Conservation (phyloP, 768 basidiomycete species). For the Lactarius trivialis region DNA sequence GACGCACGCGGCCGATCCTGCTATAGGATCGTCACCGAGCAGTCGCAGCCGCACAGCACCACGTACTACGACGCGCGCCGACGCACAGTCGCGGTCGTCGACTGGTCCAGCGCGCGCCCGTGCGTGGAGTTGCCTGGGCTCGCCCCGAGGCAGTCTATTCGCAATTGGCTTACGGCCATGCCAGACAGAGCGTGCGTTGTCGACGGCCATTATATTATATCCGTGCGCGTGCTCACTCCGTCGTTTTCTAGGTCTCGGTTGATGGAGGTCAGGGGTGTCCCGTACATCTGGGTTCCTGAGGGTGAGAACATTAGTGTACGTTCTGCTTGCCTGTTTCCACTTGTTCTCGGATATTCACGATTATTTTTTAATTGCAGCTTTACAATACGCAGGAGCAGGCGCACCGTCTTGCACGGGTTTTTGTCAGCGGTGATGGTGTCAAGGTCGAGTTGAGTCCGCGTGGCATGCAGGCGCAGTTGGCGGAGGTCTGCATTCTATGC, state of each 20-base stretch:
- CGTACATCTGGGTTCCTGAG: slow-evolving; percentile 21
- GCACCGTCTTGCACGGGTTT: slow-evolving; percentile 14
- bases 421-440: slow-evolving; percentile 13
- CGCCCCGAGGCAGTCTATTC: slow-evolving; percentile 11
- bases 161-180: slow-evolving; percentile 18
- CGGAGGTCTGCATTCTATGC: slow-evolving; percentile 20
- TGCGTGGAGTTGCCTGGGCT: slow-evolving; percentile 22
- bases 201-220: not conserved
- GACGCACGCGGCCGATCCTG: slow-evolving; percentile 13
- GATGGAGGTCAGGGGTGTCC: slow-evolving; percentile 22
- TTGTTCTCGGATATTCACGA: not conserved
- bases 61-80: slow-evolving; percentile 13
- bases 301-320: slow-evolving; percentile 20
- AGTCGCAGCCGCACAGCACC: slow-evolving; percentile 13
- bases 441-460: slow-evolving; percentile 19
- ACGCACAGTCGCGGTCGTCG: slow-evolving; percentile 21
- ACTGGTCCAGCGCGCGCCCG: slow-evolving; percentile 12
- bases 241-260: slow-evolving; percentile 9
- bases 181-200: slow-evolving; percentile 18
- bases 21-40: slow-evolving; percentile 20
- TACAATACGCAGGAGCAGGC: slow-evolving; percentile 8
- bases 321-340: not conserved
- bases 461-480: slow-evolving; percentile 19
- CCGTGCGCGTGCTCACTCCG: not conserved
- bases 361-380: slow-evolving; percentile 1